Conservation (phyloP, 2,329 filamentous ascomycete species). For the Aspergillus sp. region DNA sequence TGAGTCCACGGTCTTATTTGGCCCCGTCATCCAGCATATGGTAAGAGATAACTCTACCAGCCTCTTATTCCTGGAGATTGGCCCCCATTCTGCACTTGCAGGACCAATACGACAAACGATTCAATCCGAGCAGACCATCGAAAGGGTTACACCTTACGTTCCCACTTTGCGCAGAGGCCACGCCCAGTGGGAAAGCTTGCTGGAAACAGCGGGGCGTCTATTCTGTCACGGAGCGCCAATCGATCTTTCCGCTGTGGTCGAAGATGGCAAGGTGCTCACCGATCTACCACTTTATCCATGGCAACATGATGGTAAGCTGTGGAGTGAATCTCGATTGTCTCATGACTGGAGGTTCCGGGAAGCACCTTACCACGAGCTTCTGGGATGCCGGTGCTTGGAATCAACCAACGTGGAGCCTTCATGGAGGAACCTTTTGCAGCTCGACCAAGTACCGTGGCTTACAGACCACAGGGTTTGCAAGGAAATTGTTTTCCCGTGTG, state of each 20-base stretch:
- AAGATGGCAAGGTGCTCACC: slow-evolving; percentile 9
- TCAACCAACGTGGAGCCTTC: slow-evolving; percentile 21
- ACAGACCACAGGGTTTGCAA: slow-evolving; percentile 26
- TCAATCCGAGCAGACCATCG: background rate
- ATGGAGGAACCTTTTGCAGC: slow-evolving; percentile 29
- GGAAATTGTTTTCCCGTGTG: slow-evolving; percentile 24
- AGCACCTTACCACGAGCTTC: slow-evolving; percentile 27
- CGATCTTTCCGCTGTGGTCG: background rate
- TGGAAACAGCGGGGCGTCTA: slow-evolving; percentile 12
- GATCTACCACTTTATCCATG: slow-evolving; percentile 25
- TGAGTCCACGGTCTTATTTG: slow-evolving; percentile 25
- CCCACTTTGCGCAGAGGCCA: slow-evolving; percentile 6
- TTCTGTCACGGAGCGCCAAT: slow-evolving; percentile 6
- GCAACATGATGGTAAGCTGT: slow-evolving; percentile 21
- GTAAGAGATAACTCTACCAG: background rate
- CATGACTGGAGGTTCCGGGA: slow-evolving; percentile 22
- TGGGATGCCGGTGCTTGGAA: slow-evolving; percentile 26
- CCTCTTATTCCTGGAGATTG: slow-evolving; percentile 24
- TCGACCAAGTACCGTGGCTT: slow-evolving; percentile 30
- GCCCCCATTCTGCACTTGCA: slow-evolving; percentile 26
- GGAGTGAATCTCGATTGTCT: slow-evolving; percentile 19
- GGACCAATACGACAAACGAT: slow-evolving; percentile 23
- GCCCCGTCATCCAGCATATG: slow-evolving; percentile 8
- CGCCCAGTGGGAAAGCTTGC: slow-evolving; percentile 2
- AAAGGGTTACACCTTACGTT: slow-evolving; percentile 1